A percentile compares a stretch with the other conserved stretches of the same genome.
Conservation (phyloP, 2,329 filamentous ascomycete genomes). For the Dothideomycetes sp. region DNA sequence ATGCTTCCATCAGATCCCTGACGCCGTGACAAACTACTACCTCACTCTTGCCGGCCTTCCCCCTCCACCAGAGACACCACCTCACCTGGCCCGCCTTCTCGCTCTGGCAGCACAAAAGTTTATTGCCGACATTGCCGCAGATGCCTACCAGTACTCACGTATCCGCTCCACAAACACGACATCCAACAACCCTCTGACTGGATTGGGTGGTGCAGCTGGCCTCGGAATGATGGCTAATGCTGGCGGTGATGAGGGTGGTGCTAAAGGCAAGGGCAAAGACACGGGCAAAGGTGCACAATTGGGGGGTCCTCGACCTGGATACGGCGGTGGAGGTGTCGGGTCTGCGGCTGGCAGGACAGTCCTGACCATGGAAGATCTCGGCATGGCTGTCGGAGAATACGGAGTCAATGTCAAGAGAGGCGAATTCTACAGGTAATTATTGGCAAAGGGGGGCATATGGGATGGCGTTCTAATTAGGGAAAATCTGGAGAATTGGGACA, state of each 20-base stretch:
- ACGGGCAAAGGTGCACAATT: slow-evolving; percentile 33
- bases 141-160: slow-evolving; percentile 94
- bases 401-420: slow-evolving; percentile 95
- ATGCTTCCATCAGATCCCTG: slow-evolving; percentile 63
- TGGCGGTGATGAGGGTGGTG: slow-evolving; percentile 42
- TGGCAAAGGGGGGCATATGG: slow-evolving; percentile 1
- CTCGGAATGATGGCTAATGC: slow-evolving; percentile 55
- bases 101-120: slow-evolving; percentile 99
- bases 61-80: slow-evolving; percentile 81
- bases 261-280: slow-evolving; percentile 36
- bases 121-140: slow-evolving; percentile 91
- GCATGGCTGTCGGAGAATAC: slow-evolving; percentile 96
- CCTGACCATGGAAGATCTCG: slow-evolving; percentile 95
- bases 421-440: slow-evolving; percentile 79
- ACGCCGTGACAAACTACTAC: slow-evolving; percentile 96
- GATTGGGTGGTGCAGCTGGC: slow-evolving; percentile 64
- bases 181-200: slow-evolving; percentile 84
- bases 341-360: slow-evolving; percentile 86
- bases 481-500: not conserved
- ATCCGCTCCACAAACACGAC: slow-evolving; percentile 90
- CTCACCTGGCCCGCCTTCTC: slow-evolving; percentile 81
- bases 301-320: slow-evolving; percentile 41
- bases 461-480: not conserved
- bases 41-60: slow-evolving; percentile 92
- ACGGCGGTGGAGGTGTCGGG: slow-evolving; percentile 80